Conservation (phyloP, 2,329 filamentous ascomycete genomes). For the Xylaria sp. region DNA sequence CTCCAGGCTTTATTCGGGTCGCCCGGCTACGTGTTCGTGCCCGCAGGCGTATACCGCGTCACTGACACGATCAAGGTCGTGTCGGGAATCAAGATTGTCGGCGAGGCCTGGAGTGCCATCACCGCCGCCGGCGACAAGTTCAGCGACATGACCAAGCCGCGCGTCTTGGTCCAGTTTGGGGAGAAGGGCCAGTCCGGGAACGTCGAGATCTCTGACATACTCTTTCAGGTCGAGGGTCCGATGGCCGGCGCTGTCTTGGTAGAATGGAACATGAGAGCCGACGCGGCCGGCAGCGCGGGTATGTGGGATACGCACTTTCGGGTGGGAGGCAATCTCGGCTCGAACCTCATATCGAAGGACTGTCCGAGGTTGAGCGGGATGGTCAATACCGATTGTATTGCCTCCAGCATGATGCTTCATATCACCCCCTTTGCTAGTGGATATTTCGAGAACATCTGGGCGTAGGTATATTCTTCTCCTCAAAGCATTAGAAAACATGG, state of each 20-base stretch:
- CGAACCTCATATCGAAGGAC: conserved; percentile 64
- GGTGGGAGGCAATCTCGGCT: conserved; percentile 73
- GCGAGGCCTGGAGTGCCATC: conserved; percentile 44
- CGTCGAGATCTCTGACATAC: conserved; percentile 72
- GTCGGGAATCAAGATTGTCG: conserved; percentile 41
- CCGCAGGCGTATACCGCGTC: conserved; percentile 51
- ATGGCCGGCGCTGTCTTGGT: conserved; percentile 74
- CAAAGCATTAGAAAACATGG: background rate
- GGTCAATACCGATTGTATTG: conserved; percentile 53
- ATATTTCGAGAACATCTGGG: conserved; percentile 63
- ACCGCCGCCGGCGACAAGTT: conserved; percentile 32
- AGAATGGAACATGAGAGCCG: conserved; percentile 71
- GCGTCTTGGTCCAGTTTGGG: conserved; percentile 57
- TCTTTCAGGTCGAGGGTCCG: conserved; percentile 69
- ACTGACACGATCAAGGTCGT: conserved; percentile 45
- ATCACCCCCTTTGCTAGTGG: conserved; percentile 52
- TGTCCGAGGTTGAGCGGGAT: background rate
- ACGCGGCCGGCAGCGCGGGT: conserved; percentile 49
- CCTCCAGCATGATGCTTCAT: conserved; percentile 59
- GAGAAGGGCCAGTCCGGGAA: conserved; percentile 62
- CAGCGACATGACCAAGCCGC: conserved; percentile 19
- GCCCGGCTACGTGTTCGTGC: conserved; percentile 54
- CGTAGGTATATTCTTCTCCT: background rate
- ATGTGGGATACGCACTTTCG: conserved; percentile 79
- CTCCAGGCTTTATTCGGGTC: conserved; percentile 53